Base-by-base conservation (phyloP, 345 rosid species). In the Lumnitzera racemosa region DNA sequence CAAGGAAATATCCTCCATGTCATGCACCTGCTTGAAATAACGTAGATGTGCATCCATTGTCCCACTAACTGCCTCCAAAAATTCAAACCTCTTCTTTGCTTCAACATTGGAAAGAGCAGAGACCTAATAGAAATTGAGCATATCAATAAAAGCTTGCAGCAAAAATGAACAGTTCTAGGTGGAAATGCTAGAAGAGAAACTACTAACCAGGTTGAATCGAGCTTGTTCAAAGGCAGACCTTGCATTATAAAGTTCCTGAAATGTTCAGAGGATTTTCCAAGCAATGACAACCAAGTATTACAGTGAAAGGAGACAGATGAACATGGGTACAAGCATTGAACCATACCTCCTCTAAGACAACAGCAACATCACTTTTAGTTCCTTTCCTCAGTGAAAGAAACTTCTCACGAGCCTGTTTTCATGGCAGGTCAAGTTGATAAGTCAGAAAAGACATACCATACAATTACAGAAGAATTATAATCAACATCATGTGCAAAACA, bases 31-130 rank as follows among this genome's bases (percentile, higher is more conserved):
- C 76, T 90, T 94, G 69, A 90, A 94, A 80, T 94, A 90, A 55
- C 95, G 89, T 73, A 94, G 97, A 79, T 90, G 99, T 5, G 99
- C 99, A 80, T 94, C 99, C 99, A 94, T 94, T 1, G 99, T 94
- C 51, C 99, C 99, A 57, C 97, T 90, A 63, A 94, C 96, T 63
- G 99, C 96, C 82, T 94, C 99, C 66, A 90, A 71, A 72, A 94
- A 94, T 72, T 94, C 96, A 74, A 90, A 94, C 80, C 96, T 88
- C 68, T 90, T 94, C 61, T 94, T 94, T 46, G 97, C 95, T 83
- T 94, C 99, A 46, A 94, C 97, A 80, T 79, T 88, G 25, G 99
- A 90, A 75, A 90, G 81, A 54, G 97, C 83, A 67, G 95, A 87
- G 63, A 94, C 83, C 99, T 94, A 61, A 66, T 24, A 69, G 7